Evolutionary conservation across 2,329 filamentous ascomycete genomes (phyloP), one percentile per base, ranked within the genome.

Genomic region (Talaromyces sp.): DNA sequence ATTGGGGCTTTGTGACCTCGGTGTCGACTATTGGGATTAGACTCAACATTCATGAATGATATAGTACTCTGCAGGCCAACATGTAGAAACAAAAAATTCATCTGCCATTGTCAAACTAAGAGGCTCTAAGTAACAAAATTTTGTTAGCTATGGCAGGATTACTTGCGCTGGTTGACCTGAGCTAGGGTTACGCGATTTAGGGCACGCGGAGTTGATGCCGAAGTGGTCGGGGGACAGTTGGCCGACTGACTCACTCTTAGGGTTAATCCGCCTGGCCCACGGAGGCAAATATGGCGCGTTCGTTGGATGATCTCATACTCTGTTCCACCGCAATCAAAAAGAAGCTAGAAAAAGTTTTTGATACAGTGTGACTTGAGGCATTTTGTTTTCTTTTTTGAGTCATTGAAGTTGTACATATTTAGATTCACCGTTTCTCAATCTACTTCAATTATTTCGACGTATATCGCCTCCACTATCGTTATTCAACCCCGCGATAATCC

Each of bases 181-280:
- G 45, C 22, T 47, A 33, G 27, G 50, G 27, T 54, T 54, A 54
- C 8, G 17, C 11, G 50, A 31, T 31, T 45, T 27, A 60, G 57
- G 57, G 37, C 37, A 19, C 27, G n/a, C 57, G 43, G 41, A 39
- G 45, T 35, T 52, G 33, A 37, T 17, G 33, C 60, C 39, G 68
- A 65, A 67, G 67, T 65, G 63, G 9, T 62, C 33, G 52, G 52
- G 33, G 52, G 13, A 37, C 52, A 56, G 49, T 52, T 52, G 31
- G n/a, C 58, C 41, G 58, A 25, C n/a, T 61, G 58, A 61, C 58
- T 61, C 58, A 61, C 50, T 61, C 57, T 56, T 25, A 56, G 39
- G 39, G 27, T 60, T 60, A 33, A 22, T 22, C 27, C 31, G 27
- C 10, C 25, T 33, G 39, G 57, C 57, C 39, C 57, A 60, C 57